Conservation (phyloP, 108 stramenopile species). For the Pseudonitzschia multiseries region DNA sequence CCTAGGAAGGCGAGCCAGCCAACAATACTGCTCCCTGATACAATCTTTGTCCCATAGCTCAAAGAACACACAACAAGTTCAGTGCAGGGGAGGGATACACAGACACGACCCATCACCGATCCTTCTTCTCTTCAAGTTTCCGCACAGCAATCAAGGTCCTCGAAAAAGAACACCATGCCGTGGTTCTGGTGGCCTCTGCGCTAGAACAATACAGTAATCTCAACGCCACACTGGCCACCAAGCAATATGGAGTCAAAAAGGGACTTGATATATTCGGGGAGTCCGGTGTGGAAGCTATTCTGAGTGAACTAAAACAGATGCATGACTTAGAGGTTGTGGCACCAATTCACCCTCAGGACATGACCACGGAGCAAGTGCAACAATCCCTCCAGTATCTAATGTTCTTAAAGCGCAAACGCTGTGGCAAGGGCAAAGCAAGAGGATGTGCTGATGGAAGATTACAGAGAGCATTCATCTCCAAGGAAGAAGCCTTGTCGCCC, state of each 20-base stretch:
- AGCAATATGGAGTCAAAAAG: neutral
- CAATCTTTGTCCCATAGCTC: no score
- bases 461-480: neutral
- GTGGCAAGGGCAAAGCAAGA: neutral
- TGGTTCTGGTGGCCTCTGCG: no score
- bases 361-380: neutral
- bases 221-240: neutral
- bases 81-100: no score
- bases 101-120: no score
- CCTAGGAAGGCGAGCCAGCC: no score
- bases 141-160: no score
- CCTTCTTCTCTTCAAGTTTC: no score
- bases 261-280: neutral
- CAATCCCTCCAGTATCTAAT: neutral
- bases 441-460: neutral
- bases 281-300: neutral
- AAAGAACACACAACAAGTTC: no score
- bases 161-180: no score
- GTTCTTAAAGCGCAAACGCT: neutral
- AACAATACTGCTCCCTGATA: no score
- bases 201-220: neutral
- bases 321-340: neutral
- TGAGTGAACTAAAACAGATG: neutral
- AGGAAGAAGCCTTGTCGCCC: neutral
- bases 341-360: neutral